Evolutionary conservation across 2,329 filamentous ascomycete species (phyloP).

Genomic region (Clonostachys rhizophaga): DNA sequence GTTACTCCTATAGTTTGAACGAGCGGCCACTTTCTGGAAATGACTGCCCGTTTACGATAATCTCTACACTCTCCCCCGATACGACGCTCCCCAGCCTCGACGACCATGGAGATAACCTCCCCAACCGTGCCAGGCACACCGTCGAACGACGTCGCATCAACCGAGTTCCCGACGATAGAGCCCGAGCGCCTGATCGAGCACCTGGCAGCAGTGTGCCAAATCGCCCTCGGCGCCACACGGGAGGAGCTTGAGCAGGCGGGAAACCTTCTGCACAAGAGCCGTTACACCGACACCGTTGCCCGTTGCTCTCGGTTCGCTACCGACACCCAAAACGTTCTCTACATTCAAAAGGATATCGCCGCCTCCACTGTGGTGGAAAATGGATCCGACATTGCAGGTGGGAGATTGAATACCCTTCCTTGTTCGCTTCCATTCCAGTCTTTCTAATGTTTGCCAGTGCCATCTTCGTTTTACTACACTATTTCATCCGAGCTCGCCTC

Average conservation of each 20-base stretch:
- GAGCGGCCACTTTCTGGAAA: background rate
- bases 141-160: constrained; percentile 38
- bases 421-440: too few species aligned
- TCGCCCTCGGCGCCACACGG: constrained; percentile 70
- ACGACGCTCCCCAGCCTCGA: background rate
- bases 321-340: constrained; percentile 82
- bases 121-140: constrained; percentile 35
- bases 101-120: constrained; percentile 43
- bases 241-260: constrained; percentile 76
- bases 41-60: constrained; percentile 1
- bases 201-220: constrained; percentile 64
- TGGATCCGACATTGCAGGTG: constrained; percentile 38
- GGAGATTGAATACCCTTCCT: constrained; percentile 9
- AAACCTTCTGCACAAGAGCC: constrained; percentile 73
- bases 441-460: constrained; percentile 18
- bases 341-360: constrained; percentile 79
- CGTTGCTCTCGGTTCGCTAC: constrained; percentile 85
- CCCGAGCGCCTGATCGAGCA: constrained; percentile 68
- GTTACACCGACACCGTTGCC: constrained; percentile 74
- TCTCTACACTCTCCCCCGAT: background rate
- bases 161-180: constrained; percentile 55
- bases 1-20: too few species aligned
- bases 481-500: constrained; percentile 79
- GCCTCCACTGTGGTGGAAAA: constrained; percentile 47
- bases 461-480: constrained; percentile 66